phyloP scores from a whole-genome alignment of 2,329 filamentous ascomycete species.

The Colletotrichum eremochloae region DNA sequence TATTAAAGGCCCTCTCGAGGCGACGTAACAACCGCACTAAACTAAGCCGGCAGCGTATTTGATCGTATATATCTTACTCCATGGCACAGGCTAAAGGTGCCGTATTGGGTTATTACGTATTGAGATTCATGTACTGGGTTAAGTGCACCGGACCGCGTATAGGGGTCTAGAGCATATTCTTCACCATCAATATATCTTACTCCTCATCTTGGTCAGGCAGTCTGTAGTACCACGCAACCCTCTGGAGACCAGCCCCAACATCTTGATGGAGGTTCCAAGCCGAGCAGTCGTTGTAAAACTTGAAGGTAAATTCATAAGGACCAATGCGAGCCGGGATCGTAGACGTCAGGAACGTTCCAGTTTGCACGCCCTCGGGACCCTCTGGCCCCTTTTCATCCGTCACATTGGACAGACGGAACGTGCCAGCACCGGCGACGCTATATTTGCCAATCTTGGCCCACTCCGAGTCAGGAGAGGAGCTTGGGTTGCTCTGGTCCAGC shows the following conservation, averaged over 20 bases:
- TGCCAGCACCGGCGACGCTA: slow-evolving; percentile 11
- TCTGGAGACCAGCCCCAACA: slow-evolving; percentile 14
- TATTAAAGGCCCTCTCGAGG: too few relatives aligned
- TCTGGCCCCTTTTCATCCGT: not conserved
- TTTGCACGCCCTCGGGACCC: slow-evolving; percentile 10
- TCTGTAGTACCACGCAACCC: slow-evolving; percentile 26
- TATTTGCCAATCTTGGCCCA: slow-evolving; percentile 29
- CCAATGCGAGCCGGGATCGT: slow-evolving; percentile 20
- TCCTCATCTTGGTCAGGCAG: not conserved
- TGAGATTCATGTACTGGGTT: too few relatives aligned
- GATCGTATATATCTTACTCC: too few relatives aligned
- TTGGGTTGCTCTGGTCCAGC: slow-evolving; percentile 15
- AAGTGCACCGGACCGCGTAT: too few relatives aligned
- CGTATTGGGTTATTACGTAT: too few relatives aligned
- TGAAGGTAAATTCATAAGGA: slow-evolving; percentile 17
- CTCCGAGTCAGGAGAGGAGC: slow-evolving; percentile 17
- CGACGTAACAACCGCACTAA: too few relatives aligned
- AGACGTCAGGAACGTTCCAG: slow-evolving; percentile 20
- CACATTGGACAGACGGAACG: slow-evolving; percentile 15
- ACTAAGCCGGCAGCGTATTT: too few relatives aligned
- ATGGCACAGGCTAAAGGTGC: too few relatives aligned
- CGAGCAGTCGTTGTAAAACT: slow-evolving; percentile 22
- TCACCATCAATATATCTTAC: too few relatives aligned
- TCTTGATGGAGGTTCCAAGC: slow-evolving; percentile 23
- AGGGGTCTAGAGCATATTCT: too few relatives aligned